Base-by-base conservation (phyloP, 1,284 basidiomycete genomes). In the Ustilago vetiveriae region DNA sequence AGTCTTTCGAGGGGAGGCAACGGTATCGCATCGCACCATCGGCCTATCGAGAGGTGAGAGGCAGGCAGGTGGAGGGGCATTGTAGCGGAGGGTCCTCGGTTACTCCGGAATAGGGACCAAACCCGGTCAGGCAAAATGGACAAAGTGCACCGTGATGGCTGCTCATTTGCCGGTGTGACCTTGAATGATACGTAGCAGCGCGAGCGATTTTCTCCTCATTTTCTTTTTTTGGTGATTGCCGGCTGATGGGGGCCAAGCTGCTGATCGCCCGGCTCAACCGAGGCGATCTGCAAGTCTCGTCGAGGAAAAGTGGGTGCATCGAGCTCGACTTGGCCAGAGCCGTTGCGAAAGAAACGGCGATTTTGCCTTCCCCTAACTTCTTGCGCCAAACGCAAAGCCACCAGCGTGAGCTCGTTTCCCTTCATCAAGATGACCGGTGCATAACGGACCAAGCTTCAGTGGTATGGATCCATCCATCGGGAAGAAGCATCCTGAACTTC, bases 181-280 rank as follows among this genome's bases (percentile, higher is more conserved):
- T 59, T 49, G 52, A 59, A 49, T 52, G 56, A 59, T 44, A 47
- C 38, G 41, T 17, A 30, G n/a, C n/a, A n/a, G n/a, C n/a, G n/a
- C n/a, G n/a, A n/a, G n/a, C n/a, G n/a, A n/a, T n/a, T n/a, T n/a
- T n/a, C n/a, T n/a, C n/a, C n/a, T n/a, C n/a, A n/a, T n/a, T 30
- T 10, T 14, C 29, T 30, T 8, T 10, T 10, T 30, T 13, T 14
- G 27, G 13, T 26, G 26, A 30, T 42, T 42, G 41, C 41, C 27
- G 41, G 41, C 14, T 21, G 11, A 8, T 9, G 23, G 32, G n/a
- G n/a, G n/a, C n/a, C n/a, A n/a, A 14, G 23, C 17, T 21, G 38
- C 23, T 41, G 52, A 55, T 47, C 52, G 44, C 27, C 52, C 46
- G 40, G 54, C 14, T 30, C 33, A 56, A 14, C 54, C 54, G 54